Conservation (phyloP, 1,284 basidiomycete genomes). For the Ustilago shanxiensis region DNA sequence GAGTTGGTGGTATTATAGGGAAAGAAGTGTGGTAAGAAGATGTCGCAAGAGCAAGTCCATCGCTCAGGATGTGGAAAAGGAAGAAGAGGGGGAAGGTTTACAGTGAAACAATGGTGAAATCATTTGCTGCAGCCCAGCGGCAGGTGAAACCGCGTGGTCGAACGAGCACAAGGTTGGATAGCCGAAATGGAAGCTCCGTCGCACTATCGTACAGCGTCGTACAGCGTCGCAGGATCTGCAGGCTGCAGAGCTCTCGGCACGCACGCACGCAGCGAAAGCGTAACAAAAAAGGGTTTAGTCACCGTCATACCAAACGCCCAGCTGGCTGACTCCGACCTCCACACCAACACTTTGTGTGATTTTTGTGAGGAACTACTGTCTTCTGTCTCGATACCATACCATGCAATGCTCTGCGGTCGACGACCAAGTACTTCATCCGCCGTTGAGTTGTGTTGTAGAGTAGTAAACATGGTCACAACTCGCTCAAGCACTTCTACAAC, state of each 20-base stretch:
- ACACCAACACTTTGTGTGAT: slow-evolving; percentile 35
- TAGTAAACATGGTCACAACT: slow-evolving; percentile 21
- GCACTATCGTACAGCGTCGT: no score
- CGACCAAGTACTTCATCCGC: neutral
- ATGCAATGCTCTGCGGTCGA: no score
- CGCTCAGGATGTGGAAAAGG: neutral
- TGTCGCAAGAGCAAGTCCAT: neutral
- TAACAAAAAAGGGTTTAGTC: neutral
- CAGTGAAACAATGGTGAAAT: neutral
- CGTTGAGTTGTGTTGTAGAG: neutral
- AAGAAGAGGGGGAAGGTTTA: neutral
- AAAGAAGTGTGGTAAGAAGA: neutral
- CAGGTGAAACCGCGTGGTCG: slow-evolving; percentile 2
- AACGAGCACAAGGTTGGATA: neutral
- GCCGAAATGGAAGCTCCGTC: no score
- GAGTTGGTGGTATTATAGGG: neutral
- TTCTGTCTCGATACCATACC: neutral
- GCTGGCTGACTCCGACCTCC: slow-evolving; percentile 15
- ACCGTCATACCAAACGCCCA: neutral
- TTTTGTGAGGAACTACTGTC: no score
- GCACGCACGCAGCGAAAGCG: neutral
- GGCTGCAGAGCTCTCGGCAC: neutral
- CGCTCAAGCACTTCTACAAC: slow-evolving; percentile 8
- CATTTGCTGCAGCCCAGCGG: neutral
- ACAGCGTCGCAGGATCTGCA: neutral